phyloP scores from a whole-genome alignment of 2,329 filamentous ascomycete genomes.

The Pyrenophora teres region DNA sequence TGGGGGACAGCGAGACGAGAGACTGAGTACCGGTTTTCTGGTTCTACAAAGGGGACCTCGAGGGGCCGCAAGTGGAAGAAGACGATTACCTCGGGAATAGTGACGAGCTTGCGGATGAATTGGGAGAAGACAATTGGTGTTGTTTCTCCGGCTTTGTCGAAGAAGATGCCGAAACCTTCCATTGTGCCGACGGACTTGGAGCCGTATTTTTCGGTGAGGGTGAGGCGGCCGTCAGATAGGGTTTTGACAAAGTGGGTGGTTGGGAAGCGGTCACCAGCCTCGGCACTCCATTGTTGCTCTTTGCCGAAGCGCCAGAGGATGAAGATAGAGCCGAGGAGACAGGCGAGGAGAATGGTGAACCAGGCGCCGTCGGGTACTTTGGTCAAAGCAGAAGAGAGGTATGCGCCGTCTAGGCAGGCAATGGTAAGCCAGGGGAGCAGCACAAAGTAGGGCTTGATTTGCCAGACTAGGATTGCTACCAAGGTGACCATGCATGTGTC shows the following conservation, averaged over 20 bases:
- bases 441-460: slow-evolving; percentile 64
- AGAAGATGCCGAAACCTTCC: slow-evolving; percentile 71
- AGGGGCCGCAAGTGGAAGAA: slow-evolving; percentile 75
- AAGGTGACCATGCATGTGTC: slow-evolving; percentile 75
- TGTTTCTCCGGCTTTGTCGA: slow-evolving; percentile 73
- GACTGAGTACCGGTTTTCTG: slow-evolving; percentile 56
- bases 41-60: slow-evolving; percentile 54
- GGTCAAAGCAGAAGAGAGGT: slow-evolving; percentile 69
- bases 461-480: slow-evolving; percentile 74
- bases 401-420: slow-evolving; percentile 69
- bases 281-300: slow-evolving; percentile 74
- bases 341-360: slow-evolving; percentile 72
- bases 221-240: slow-evolving; percentile 37
- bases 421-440: slow-evolving; percentile 66
- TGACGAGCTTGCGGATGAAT: slow-evolving; percentile 72
- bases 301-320: slow-evolving; percentile 80
- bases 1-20: slow-evolving; percentile 58
- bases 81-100: slow-evolving; percentile 69
- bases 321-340: slow-evolving; percentile 67
- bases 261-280: slow-evolving; percentile 62
- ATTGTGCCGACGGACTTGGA: slow-evolving; percentile 42
- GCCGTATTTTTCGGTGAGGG: slow-evolving; percentile 50
- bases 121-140: slow-evolving; percentile 72
- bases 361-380: slow-evolving; percentile 79
- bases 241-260: slow-evolving; percentile 53